Conservation (phyloP, 805 yeast genomes). For the Kuraishia ogatae region DNA sequence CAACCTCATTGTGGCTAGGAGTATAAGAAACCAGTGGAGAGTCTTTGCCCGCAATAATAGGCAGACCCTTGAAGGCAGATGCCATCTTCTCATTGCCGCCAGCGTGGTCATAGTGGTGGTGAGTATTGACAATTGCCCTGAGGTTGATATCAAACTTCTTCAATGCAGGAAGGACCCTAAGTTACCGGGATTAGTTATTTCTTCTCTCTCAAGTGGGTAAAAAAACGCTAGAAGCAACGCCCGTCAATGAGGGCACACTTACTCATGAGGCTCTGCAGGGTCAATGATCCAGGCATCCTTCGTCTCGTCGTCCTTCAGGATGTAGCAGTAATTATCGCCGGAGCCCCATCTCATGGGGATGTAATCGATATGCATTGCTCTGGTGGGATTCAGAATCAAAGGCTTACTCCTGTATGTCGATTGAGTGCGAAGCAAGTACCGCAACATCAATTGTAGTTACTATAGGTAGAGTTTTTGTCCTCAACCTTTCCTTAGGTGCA, state of each 20-base stretch:
- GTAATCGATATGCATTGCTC: conserved; percentile 73
- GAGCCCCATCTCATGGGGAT: conserved; percentile 94
- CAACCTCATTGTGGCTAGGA: conserved; percentile 54
- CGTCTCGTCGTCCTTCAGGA: conserved; percentile 60
- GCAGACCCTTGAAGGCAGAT: conserved; percentile 27
- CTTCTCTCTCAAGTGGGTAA: too few relatives aligned
- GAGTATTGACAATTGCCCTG: conserved; percentile 83
- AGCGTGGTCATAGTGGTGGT: conserved; percentile 93
- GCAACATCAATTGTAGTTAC: not conserved
- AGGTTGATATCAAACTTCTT: conserved; percentile 37
- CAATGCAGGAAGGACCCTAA: conserved; percentile 33
- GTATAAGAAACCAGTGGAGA: conserved; percentile 65
- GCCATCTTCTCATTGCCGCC: conserved; percentile 60
- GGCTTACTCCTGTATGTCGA: not conserved
- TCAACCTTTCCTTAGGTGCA: not conserved
- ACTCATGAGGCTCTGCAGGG: conserved; percentile 82
- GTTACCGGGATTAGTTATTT: not conserved
- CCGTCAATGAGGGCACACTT: too few relatives aligned
- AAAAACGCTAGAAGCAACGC: too few relatives aligned
- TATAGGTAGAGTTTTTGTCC: not conserved
- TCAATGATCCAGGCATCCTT: conserved; percentile 78
- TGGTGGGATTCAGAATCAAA: conserved; percentile 1
- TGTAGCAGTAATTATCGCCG: conserved; percentile 87
- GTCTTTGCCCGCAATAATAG: conserved; percentile 78
- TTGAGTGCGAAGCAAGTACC: not conserved